Base-by-base conservation (phyloP, 148 eudicot species). In the Gaultheria prostrata region DNA sequence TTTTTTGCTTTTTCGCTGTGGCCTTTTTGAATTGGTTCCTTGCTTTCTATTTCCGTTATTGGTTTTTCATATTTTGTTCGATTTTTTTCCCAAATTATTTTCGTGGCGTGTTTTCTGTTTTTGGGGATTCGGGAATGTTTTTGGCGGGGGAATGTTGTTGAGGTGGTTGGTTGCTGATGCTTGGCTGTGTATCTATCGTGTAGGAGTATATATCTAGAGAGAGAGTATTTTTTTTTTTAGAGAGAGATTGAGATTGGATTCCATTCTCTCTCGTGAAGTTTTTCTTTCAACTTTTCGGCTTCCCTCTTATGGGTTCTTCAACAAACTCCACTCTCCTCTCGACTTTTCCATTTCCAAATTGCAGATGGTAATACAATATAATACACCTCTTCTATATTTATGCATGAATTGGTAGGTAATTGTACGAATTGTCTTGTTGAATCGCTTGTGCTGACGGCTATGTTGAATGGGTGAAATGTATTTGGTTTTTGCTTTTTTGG, bases 211-310 rank as follows among this genome's bases (percentile, higher is more conserved):
- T 43, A 45, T 83, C 21, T 83, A 53, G 46, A 21, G 17, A 51
- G 82, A 59, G 83, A 77, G 50, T 30, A 0, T 8, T 21, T n/a
- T 20, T 21, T 63, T 61, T 63, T 7, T n/a, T 79, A 73, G 83
- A 80, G 59, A 81, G 83, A 32, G 77, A 69, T 85, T 15, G 82
- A 78, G 54, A 65, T 78, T 32, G 86, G 91, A 95, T 95, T 91
- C 98, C 92, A 92, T 90, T 84, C 98, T 90, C 91, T 91, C 90
- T 85, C 45, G 21, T 70, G 86, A 91, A 92, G 98, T 87, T 90
- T 91, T 88, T 77, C 90, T 83, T 80, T 82, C 53, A 20, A 63
- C 85, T 81, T 88, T 81, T 87, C 32, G 32, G 86, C 45, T 84
- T 85, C 80, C 87, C 79, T 86, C 80, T 90, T 89, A 80, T 87